A percentile compares a stretch with the other conserved stretches of the same genome.
These are phyloP conservation scores for Leccinum ochraceum DNA, from an alignment of 768 basidiomycete genomes.

Conservation along the genomic window DNA sequence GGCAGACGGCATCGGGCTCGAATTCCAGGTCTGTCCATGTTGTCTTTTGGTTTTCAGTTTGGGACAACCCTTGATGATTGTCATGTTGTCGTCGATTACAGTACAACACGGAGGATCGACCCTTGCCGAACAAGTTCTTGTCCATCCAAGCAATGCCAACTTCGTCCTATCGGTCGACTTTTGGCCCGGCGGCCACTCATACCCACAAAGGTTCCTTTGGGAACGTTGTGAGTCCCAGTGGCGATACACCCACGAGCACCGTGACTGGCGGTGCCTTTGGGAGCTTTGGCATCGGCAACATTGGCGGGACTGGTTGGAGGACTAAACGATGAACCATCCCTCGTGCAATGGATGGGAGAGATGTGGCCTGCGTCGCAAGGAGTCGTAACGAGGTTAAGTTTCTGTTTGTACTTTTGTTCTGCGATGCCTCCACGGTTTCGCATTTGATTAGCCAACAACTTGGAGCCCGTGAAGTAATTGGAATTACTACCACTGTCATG, in stretches of 20 bases:
- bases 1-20: conserved; percentile 80
- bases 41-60: conserved; percentile 18
- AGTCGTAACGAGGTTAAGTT: conserved; percentile 4
- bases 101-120: conserved; percentile 89
- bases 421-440: conserved; percentile 12
- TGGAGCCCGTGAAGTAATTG: not conserved
- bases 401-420: conserved; percentile 14
- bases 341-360: not conserved
- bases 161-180: conserved; percentile 67
- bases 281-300: conserved; percentile 47
- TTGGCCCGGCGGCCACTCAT: conserved; percentile 42
- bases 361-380: conserved; percentile 1
- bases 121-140: conserved; percentile 78
- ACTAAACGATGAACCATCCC: conserved; percentile 24
- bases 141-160: conserved; percentile 71
- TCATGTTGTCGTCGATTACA: conserved; percentile 26
- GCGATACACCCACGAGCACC: conserved; percentile 23
- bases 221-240: conserved; percentile 23
- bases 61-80: conserved; percentile 1
- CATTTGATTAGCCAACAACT: conserved; percentile 3
- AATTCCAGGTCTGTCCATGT: conserved; percentile 76
- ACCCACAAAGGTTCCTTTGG: conserved; percentile 24
- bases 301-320: conserved; percentile 35
- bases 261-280: conserved; percentile 47
- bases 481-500: not conserved